Evolutionary conservation across 2,329 filamentous ascomycete species (phyloP), one percentile per base, ranked within the genome.

Genomic region (Rutstroemia sydowiana): DNA sequence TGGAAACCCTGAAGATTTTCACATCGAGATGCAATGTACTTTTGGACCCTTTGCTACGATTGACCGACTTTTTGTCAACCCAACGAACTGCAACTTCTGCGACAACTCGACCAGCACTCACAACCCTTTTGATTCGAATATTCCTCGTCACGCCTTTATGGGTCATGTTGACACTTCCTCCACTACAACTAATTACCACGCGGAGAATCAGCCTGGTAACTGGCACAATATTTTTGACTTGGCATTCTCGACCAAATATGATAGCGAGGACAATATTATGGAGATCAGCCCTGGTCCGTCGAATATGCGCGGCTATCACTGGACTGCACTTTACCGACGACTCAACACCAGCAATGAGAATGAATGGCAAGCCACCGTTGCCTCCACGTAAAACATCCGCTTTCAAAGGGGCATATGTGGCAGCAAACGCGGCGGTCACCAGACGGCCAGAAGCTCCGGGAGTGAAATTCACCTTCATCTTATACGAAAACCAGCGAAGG

Each of bases 401-500:
- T 21, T 52, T 58, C 20, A 59, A 61, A 21, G 56, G 56, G 11
- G 60, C 63, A 18, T 51, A 58, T 3, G 39, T 61, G 66, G 74
- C 34, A 69, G 71, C 62, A 16, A 59, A 62, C 30, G 47, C 55
- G 49, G 63, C 62, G 16, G 67, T 50, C 60, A 72, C 56, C 62
- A 69, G 57, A 39, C 60, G 63, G 20, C 68, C 69, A n/a, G 76
- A 75, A 55, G 84, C 86, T 4, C 81, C 89, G 0, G 90, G 91
- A 1, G 88, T 98, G 13, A 87, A 90, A 41, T 98, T 98, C 64
- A 98, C 93, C 0, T 98, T 98, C 57, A 91, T 93, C 44, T 77
- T 98, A 2, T 97, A 91, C 64, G 93, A 98, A 68, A 98, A 98
- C 62, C 93, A 98, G 69, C 81, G 93, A 39, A 81, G 93, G 48